A percentile compares a stretch with the other conserved stretches of the same genome.
phyloP scores from a whole-genome alignment of 2,329 filamentous ascomycete genomes.

The Chrysoporthe deuterocubensis region DNA sequence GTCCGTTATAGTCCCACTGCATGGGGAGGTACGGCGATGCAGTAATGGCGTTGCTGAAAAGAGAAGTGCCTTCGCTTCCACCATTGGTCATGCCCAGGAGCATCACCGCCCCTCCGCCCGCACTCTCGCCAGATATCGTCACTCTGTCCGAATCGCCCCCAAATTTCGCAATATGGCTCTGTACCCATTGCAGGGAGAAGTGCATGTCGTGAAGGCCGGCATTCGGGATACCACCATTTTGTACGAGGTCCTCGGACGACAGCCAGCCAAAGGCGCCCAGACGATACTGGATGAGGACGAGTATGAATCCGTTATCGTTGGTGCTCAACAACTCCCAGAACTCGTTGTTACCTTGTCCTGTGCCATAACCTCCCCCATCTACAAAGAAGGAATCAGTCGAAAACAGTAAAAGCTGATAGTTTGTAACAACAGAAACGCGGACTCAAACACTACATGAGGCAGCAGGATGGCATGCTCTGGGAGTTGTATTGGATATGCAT shows the following conservation, averaged over 20 bases:
- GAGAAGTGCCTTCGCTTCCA: slow-evolving; percentile 20
- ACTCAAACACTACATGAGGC: not conserved
- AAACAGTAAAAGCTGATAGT: not conserved
- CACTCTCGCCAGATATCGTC: slow-evolving; percentile 67
- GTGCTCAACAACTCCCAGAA: slow-evolving; percentile 16
- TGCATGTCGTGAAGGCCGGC: slow-evolving; percentile 65
- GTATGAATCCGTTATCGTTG: slow-evolving; percentile 49
- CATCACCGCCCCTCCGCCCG: slow-evolving; percentile 43
- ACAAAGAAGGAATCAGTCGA: not conserved
- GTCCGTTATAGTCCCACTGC: slow-evolving; percentile 17
- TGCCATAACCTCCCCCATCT: slow-evolving; percentile 24
- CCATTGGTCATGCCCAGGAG: slow-evolving; percentile 13
- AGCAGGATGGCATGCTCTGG: not conserved
- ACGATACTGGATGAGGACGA: slow-evolving; percentile 68
- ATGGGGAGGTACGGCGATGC: slow-evolving; percentile 23
- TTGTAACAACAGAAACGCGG: not conserved
- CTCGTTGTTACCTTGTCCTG: slow-evolving; percentile 20
- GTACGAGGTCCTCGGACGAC: slow-evolving; percentile 57
- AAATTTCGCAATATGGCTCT: slow-evolving; percentile 57
- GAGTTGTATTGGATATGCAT: not conserved
- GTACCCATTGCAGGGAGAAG: slow-evolving; percentile 64
- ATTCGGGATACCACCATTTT: slow-evolving; percentile 53
- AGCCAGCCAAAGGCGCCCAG: slow-evolving; percentile 67
- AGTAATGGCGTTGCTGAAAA: slow-evolving; percentile 21
- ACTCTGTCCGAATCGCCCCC: slow-evolving; percentile 60